Base-by-base conservation (phyloP, 768 basidiomycete genomes). In the Lentinula sp. region DNA sequence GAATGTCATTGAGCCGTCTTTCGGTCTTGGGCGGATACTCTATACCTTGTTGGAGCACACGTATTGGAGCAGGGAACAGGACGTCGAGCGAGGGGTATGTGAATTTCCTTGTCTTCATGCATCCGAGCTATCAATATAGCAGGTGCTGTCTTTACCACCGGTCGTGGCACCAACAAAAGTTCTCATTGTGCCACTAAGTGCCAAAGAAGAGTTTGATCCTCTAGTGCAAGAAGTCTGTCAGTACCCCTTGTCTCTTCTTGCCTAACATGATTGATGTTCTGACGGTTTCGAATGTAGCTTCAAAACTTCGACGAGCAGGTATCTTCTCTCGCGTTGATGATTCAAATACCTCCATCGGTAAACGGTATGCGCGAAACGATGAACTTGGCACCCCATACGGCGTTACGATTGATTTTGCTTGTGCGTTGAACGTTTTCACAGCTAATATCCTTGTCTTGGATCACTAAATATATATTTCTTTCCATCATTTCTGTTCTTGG, bases 1-100 rank as follows among this genome's bases (percentile, higher is more conserved):
- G n/a, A 98, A 98, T 74, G 97, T 99, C 73, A 96, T 98, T 72
- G 96, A 98, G 73, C 96, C 97, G 32, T 99, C 97, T 3, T 98
- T 98, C 74, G 97, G 97, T 62, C 85, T 98, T 65, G 97, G 96
- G 56, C 93, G 96, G 59, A 97, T 99, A 67, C 79, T 98, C 49
- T 98, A 98, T 73, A 86, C 85, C 33, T 80, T 98, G 56, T 85
- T 99, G 37, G 97, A 99, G 73, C 97, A 98, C 79, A 86, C 84
- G 67, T 99, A 88, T 81, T 98, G 96, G 97, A 85, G 85, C 62
- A 86, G 97, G 71, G 95, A 93, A 69, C 85, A 91, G 68, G 96
- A 98, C 72, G 77, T 91, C 32, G 91, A 94, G 64, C 90, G 96
- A 67, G 90, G 87, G 63, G 95, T 93, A 73, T 69, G 90, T 79